phyloP scores from a whole-genome alignment of 192 early-diverging fungal genomes.

The Glomus cerebriforme region DNA sequence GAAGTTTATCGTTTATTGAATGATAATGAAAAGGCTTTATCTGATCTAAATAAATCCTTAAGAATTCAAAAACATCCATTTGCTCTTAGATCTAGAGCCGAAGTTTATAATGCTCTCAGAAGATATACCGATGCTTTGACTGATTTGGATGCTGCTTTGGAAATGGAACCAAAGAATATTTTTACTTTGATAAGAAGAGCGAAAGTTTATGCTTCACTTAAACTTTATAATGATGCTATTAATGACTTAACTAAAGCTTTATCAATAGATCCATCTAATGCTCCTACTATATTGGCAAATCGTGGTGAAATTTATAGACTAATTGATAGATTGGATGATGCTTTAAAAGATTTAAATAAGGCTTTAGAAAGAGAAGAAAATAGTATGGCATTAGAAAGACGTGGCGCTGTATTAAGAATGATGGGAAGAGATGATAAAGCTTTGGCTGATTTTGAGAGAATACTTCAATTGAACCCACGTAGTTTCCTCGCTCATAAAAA shows the following conservation, averaged over 20 bases:
- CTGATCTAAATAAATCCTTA: slow-evolving; percentile 11
- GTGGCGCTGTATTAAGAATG: background rate
- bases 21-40: slow-evolving; percentile 12
- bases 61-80: background rate
- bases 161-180: slow-evolving; percentile 16
- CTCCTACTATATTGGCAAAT: background rate
- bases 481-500: slow-evolving; percentile 1
- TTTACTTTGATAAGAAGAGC: slow-evolving; percentile 6
- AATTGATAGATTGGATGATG: slow-evolving; percentile 2
- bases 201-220: slow-evolving; percentile 4
- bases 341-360: slow-evolving; percentile 19
- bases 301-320: slow-evolving; percentile 22
- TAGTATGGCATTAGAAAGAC: slow-evolving; percentile 1
- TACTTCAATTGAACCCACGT: background rate
- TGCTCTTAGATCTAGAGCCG: slow-evolving; percentile 4
- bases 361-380: background rate
- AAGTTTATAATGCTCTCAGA: background rate
- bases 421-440: slow-evolving; percentile 3
- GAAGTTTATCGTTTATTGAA: background rate
- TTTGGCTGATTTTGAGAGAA: slow-evolving; percentile 19
- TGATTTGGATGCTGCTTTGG: slow-evolving; percentile 20
- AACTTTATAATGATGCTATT: background rate
- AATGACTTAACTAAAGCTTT: slow-evolving; percentile 9
- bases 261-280: background rate
- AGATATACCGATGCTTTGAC: background rate